Percentiles rank a stretch among this genome's conserved stretches.
phyloP scores from a whole-genome alignment of 352 stramenopile genomes.

The Phytophthora citrophthora region DNA sequence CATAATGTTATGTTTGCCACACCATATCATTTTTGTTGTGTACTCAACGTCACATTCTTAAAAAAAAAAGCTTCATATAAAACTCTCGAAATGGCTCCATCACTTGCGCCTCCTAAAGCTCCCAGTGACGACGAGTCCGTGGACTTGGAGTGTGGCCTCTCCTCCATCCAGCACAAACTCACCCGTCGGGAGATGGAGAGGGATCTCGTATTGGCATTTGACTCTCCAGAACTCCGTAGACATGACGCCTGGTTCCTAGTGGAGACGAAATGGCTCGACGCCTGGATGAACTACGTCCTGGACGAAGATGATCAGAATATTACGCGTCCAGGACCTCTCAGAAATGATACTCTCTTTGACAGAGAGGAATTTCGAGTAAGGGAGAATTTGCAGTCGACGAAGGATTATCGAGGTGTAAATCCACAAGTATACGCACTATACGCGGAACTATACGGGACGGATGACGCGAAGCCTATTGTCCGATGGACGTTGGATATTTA shows the following conservation, averaged over 20 bases:
- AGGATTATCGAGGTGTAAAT: constrained; percentile 82
- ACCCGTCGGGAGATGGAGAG: constrained; percentile 48
- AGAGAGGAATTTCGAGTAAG: constrained; percentile 69
- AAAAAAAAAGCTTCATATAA: not conserved
- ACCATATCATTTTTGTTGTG: not conserved
- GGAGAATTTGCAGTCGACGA: constrained; percentile 63
- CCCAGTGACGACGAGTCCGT: constrained; percentile 10
- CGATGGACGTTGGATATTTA: constrained; percentile 85
- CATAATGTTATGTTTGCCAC: not conserved
- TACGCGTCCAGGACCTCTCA: constrained; percentile 61
- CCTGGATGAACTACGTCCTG: constrained; percentile 83
- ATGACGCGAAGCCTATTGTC: constrained; percentile 68
- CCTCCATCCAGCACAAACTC: not conserved
- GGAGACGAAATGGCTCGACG: constrained; percentile 79
- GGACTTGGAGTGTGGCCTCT: constrained; percentile 34
- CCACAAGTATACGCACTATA: constrained; percentile 83
- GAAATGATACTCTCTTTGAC: constrained; percentile 80
- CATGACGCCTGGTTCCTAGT: constrained; percentile 84
- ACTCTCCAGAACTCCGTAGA: constrained; percentile 66
- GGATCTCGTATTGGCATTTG: constrained; percentile 70
- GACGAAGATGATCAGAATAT: constrained; percentile 65
- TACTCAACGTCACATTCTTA: constrained; percentile 3
- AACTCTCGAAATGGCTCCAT: constrained; percentile 9
- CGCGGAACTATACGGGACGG: constrained; percentile 74
- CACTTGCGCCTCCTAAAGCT: constrained; percentile 9